Percentiles rank a stretch among this genome's conserved stretches.
Evolutionary conservation across 2,329 filamentous ascomycete genomes (phyloP).

Genomic region (Coniochaeta sp.): DNA sequence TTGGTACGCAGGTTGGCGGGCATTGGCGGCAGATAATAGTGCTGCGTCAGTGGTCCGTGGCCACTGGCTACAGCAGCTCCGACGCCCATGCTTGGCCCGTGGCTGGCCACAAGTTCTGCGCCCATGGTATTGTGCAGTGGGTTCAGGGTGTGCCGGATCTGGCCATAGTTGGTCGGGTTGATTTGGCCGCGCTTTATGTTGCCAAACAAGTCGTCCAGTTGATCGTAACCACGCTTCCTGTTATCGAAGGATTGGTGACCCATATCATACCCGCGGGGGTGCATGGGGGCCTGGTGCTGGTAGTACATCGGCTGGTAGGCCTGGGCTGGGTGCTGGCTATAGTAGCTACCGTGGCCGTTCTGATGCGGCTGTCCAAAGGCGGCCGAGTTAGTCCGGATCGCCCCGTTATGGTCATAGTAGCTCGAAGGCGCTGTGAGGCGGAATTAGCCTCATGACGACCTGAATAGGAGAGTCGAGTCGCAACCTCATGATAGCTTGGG

Average conservation of each 20-base stretch:
- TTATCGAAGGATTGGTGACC: conserved; percentile 56
- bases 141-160: conserved; percentile 85
- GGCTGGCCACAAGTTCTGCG: conserved; percentile 46
- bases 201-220: conserved; percentile 89
- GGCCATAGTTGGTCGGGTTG: conserved; percentile 81
- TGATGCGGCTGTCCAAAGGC: conserved; percentile 50
- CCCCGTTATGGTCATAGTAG: conserved; percentile 60
- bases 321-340: conserved; percentile 45
- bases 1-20: conserved; percentile 86
- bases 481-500: not conserved
- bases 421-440: conserved; percentile 40
- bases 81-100: conserved; percentile 35
- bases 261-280: conserved; percentile 44
- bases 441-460: conserved; percentile 34
- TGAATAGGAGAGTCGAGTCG: conserved; percentile 13
- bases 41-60: conserved; percentile 59
- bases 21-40: conserved; percentile 84
- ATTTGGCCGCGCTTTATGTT: conserved; percentile 88
- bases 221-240: conserved; percentile 77
- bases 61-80: conserved; percentile 47
- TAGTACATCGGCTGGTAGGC: conserved; percentile 74
- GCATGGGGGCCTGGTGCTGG: conserved; percentile 50
- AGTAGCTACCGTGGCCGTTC: conserved; percentile 50
- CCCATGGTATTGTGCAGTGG: conserved; percentile 53
- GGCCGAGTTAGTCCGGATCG: conserved; percentile 51